Evolutionary conservation across 2,329 filamentous ascomycete species (phyloP).

Genomic region (Aspergillus tanneri): DNA sequence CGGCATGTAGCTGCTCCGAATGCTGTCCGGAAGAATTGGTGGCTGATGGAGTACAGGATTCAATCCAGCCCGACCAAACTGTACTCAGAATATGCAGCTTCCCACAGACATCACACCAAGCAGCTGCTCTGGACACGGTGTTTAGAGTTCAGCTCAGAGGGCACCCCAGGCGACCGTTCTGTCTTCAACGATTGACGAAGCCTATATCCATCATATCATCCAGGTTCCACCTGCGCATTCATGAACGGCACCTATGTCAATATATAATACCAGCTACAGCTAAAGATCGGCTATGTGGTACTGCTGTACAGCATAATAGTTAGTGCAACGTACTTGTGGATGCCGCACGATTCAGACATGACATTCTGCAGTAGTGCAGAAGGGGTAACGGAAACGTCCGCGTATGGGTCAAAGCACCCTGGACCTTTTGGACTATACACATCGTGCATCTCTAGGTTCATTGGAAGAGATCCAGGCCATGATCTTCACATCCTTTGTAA

Average conservation of each 20-base stretch:
- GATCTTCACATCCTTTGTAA: slow-evolving; percentile 36
- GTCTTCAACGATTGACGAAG: no score
- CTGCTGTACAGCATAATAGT: slow-evolving; percentile 36
- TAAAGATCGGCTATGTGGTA: slow-evolving; percentile 29
- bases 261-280: slow-evolving; percentile 17
- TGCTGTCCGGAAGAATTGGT: no score
- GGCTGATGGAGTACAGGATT: no score
- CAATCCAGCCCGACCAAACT: no score
- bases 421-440: slow-evolving; percentile 36
- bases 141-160: no score
- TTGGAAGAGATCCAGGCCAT: slow-evolving; percentile 40
- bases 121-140: no score
- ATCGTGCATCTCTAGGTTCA: slow-evolving; percentile 21
- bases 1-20: no score
- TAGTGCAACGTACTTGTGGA: slow-evolving; percentile 35
- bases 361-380: background rate
- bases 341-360: slow-evolving; percentile 15
- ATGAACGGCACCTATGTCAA: slow-evolving; percentile 33
- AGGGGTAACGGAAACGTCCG: background rate
- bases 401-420: slow-evolving; percentile 24
- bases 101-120: no score
- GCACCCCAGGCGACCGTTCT: no score
- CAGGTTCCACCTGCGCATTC: no score
- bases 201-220: no score
- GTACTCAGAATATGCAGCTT: no score